phyloP scores from a whole-genome alignment of 192 early-diverging fungal genomes.

The Podila verticillata region DNA sequence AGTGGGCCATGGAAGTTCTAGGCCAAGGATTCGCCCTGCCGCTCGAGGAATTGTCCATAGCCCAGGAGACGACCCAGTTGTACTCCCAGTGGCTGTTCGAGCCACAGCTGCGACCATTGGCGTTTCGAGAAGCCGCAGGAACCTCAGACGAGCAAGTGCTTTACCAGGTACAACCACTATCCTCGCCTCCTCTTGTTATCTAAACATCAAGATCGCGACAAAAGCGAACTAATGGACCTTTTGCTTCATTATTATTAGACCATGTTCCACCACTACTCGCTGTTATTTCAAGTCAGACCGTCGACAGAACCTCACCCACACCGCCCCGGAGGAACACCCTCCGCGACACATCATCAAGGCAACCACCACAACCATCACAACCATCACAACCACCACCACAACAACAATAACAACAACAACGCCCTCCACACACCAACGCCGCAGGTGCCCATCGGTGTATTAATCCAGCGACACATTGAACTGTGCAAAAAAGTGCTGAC shows the following conservation, averaged over 20 bases:
- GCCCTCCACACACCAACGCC: constrained; percentile 11
- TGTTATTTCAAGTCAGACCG: constrained; percentile 68
- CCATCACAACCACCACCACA: background rate
- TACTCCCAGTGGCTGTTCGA: constrained; percentile 84
- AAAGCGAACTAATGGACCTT: background rate
- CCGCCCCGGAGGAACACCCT: background rate
- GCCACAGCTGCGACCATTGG: constrained; percentile 63
- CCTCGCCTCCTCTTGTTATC: too few species aligned
- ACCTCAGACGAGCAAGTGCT: constrained; percentile 72
- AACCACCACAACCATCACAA: background rate
- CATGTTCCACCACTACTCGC: constrained; percentile 81
- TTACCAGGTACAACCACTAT: constrained; percentile 62
- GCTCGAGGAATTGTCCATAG: constrained; percentile 77
- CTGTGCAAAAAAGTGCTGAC: constrained; percentile 78
- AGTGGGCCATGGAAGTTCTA: constrained; percentile 88
- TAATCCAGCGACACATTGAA: constrained; percentile 71
- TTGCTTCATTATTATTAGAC: constrained; percentile 51
- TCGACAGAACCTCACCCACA: constrained; percentile 44
- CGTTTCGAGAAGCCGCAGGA: constrained; percentile 59
- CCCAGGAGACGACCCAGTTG: constrained; percentile 70
- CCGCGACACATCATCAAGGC: background rate
- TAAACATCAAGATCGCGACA: too few species aligned
- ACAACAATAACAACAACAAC: background rate
- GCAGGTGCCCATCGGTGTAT: constrained; percentile 29
- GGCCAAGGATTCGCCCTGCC: constrained; percentile 85